phyloP scores from a whole-genome alignment of 139 green algal genomes.

The Tetratostichococcus sp. region DNA sequence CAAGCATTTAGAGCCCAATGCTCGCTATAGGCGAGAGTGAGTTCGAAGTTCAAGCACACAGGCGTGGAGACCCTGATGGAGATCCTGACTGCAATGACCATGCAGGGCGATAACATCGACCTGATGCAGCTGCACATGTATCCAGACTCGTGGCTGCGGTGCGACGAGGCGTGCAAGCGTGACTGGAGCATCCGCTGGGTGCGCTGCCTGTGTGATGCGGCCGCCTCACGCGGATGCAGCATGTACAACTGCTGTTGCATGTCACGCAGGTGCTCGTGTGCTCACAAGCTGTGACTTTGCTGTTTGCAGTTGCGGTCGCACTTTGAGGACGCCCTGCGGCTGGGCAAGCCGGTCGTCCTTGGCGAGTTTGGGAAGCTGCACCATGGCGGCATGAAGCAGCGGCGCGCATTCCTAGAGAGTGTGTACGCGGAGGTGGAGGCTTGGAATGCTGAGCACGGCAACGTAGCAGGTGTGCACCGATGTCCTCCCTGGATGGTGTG shows the following conservation, averaged over 20 bases:
- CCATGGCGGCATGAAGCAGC: not conserved
- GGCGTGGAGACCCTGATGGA: no score
- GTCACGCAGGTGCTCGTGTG: no score
- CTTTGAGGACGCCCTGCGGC: slow-evolving; percentile 1
- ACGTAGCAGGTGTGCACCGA: not conserved
- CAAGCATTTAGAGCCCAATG: no score
- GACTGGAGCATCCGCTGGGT: slow-evolving; percentile 7
- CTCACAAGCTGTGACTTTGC: no score
- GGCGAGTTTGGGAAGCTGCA: slow-evolving; percentile 25
- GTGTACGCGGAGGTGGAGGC: not conserved
- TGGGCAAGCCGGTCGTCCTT: slow-evolving; percentile 29
- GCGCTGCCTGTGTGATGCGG: no score
- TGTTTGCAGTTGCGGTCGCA: not conserved
- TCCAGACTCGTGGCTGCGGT: not conserved
- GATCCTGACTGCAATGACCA: not conserved
- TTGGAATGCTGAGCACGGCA: not conserved
- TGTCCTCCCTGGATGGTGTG: no score
- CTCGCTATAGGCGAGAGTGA: no score
- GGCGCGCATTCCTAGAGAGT: not conserved
- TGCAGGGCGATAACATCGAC: not conserved
- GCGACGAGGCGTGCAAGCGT: not conserved
- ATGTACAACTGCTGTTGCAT: no score
- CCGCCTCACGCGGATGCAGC: no score
- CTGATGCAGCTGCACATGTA: slow-evolving; percentile 1
- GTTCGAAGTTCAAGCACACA: no score